phyloP scores from a whole-genome alignment of 2,329 filamentous ascomycete genomes.

The Chaetomium olivaceum region DNA sequence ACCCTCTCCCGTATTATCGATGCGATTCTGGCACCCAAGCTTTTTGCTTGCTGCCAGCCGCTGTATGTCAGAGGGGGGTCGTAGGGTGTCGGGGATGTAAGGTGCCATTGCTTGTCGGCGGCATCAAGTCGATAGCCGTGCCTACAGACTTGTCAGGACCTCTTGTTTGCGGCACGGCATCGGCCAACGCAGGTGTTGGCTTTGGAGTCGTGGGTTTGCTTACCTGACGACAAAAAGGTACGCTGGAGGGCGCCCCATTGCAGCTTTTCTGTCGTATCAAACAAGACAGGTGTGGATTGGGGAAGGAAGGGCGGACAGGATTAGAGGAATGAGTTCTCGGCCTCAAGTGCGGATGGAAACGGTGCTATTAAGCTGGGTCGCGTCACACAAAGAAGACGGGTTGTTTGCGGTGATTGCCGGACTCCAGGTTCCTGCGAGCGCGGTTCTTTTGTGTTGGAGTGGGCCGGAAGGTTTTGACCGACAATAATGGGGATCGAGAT shows the following conservation, averaged over 20 bases:
- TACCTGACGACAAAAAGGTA: conserved; percentile 49
- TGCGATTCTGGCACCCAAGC: conserved; percentile 81
- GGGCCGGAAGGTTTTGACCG: not conserved
- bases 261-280: not conserved
- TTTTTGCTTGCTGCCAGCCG: conserved; percentile 84
- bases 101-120: conserved; percentile 92
- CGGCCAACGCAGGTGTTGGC: not conserved
- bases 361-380: not conserved
- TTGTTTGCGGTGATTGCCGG: not conserved
- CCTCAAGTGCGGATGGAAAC: not conserved
- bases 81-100: conserved; percentile 90
- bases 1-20: conserved; percentile 62
- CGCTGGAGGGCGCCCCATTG: conserved; percentile 46
- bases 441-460: not conserved
- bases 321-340: not conserved
- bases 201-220: conserved; percentile 6
- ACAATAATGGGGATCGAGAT: not conserved
- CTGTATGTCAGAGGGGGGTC: conserved; percentile 93
- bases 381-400: not conserved
- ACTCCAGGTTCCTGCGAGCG: not conserved
- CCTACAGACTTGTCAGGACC: conserved; percentile 45
- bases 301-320: not conserved
- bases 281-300: not conserved
- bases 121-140: conserved; percentile 94
- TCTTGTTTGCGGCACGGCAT: too few relatives aligned